Base-by-base conservation (phyloP, 2,329 filamentous ascomycete genomes). In the Penicillium palitans region DNA sequence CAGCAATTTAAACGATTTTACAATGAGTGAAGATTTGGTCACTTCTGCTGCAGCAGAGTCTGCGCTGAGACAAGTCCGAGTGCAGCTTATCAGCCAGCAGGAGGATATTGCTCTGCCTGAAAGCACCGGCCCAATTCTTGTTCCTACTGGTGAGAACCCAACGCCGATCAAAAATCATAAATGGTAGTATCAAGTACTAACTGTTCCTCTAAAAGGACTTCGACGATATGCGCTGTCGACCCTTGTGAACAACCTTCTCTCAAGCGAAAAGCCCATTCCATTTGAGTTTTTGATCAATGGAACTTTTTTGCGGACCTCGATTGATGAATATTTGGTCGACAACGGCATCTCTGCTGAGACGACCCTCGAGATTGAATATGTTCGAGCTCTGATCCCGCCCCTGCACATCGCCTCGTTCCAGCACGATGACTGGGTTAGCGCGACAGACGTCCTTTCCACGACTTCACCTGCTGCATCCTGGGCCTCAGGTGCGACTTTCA, bases 281-380 rank as follows among this genome's bases (percentile, higher is more conserved):
- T 76, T 99, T 77, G 95, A 99, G 77, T 98, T 99, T 79, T 84
- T 99, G 67, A 88, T 96, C 78, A 95, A 97, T 76, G 95, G 95
- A 74, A 88, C 89, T 70, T 97, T 96, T 76, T 84, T 99, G 52
- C 89, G 90, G 61, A 90, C 92, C 27, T 91, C 90, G 19, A 85
- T 99, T 65, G 91, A 96, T 73, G 90, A 97, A 70, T 96, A 96
- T 77, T 86, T 99, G 60, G 87, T 87, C 17, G 81, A 87, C 61
- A 90, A 95, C 70, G 93, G 93, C 50, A 87, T 98, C 61, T 96
- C 91, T 21, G 85, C 91, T 42, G 95, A 99, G 80, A 90, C 88
- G 5, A 93, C 89, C 4, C 79, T 99, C 52, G 89, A 88, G 37
- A 84, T 99, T 57, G 93, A 98, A 80, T 99, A 98, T 76, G 91